Evolutionary conservation across 2,329 filamentous ascomycete genomes (phyloP).

Genomic region (Xylariaceae sp.): DNA sequence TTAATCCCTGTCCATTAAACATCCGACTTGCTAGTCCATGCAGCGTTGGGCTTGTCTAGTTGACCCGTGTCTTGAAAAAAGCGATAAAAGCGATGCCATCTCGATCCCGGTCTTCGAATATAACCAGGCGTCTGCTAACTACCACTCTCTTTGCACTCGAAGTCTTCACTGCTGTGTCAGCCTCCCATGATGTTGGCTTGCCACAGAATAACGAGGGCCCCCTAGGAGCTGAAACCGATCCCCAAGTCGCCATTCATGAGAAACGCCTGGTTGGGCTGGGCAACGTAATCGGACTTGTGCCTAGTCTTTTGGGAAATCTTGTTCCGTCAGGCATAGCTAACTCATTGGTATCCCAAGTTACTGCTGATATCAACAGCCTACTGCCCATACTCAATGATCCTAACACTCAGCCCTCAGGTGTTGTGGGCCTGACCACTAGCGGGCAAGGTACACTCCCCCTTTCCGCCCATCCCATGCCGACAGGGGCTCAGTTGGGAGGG

Average conservation of each 20-base stretch:
- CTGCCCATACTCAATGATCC: conserved; percentile 12
- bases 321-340: conserved; percentile 14
- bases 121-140: conserved; percentile 19
- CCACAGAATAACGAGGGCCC: conserved; percentile 9
- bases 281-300: conserved; percentile 11
- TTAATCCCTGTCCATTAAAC: conserved; percentile 12
- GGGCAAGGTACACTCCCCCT: conserved; percentile 13
- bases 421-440: conserved; percentile 18
- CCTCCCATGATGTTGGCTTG: conserved; percentile 7
- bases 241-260: background rate
- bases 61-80: background rate
- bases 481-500: conserved; percentile 11
- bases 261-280: conserved; percentile 19
- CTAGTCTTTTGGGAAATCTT: conserved; percentile 15
- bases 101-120: conserved; percentile 13
- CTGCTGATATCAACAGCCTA: conserved; percentile 14
- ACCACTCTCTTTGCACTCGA: conserved; percentile 16
- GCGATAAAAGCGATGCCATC: conserved; percentile 17
- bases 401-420: conserved; percentile 10
- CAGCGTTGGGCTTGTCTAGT: background rate
- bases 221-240: conserved; percentile 3
- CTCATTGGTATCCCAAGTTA: conserved; percentile 18
- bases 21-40: background rate
- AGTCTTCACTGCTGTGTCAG: conserved; percentile 14
- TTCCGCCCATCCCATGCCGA: conserved; percentile 16